These are phyloP conservation scores for Coemansia javaensis DNA, from an alignment of 192 early-diverging fungal genomes.

Conservation along the genomic window DNA sequence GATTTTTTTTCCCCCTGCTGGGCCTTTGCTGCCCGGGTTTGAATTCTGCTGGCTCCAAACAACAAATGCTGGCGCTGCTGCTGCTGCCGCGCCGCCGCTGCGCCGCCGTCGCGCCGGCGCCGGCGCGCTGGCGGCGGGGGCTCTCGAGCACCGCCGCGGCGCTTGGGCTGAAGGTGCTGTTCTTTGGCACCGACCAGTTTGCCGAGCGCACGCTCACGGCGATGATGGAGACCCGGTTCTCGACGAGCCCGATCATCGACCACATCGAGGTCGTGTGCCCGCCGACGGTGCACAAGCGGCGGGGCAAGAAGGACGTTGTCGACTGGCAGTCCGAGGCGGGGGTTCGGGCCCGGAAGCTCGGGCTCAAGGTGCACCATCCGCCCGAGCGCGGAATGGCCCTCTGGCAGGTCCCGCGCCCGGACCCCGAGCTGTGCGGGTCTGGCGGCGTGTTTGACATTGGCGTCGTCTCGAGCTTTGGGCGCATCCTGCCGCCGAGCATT, in stretches of 20 bases:
- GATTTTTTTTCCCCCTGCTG: too few relatives aligned
- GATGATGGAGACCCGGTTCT: conserved; percentile 50
- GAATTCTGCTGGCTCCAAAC: too few relatives aligned
- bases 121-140: too few relatives aligned
- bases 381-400: not conserved
- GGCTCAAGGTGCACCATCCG: conserved; percentile 1
- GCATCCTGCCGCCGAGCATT: conserved; percentile 73
- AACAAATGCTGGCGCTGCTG: too few relatives aligned
- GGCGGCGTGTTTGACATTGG: conserved; percentile 67
- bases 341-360: conserved; percentile 1
- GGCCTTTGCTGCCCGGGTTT: too few relatives aligned
- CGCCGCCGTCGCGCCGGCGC: too few relatives aligned
- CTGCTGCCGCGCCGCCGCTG: too few relatives aligned
- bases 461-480: conserved; percentile 92
- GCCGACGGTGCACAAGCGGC: conserved; percentile 4
- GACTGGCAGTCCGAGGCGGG: conserved; percentile 12
- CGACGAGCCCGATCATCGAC: conserved; percentile 13
- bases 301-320: conserved; percentile 4
- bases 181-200: conserved; percentile 89
- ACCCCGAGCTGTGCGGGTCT: not conserved
- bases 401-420: conserved; percentile 18
- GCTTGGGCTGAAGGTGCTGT: conserved; percentile 55
- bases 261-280: conserved; percentile 19
- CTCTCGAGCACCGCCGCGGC: not conserved
- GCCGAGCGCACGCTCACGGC: conserved; percentile 57